Conservation (phyloP, 352 stramenopile genomes). For the Peronosclerospora sorghi region DNA sequence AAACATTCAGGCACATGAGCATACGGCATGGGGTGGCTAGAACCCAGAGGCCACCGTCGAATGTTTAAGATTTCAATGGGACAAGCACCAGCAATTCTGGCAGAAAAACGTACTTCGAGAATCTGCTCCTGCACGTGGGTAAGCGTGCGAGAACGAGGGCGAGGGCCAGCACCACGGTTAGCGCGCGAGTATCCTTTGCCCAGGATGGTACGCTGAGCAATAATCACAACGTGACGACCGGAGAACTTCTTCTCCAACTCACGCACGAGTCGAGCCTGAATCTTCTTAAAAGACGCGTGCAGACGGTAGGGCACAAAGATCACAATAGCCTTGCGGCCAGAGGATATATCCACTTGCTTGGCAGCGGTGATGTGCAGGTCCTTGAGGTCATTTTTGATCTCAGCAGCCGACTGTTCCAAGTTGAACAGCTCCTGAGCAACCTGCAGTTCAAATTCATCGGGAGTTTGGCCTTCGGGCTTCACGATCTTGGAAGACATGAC, state of each 20-base stretch:
- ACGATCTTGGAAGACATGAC: constrained; percentile 80
- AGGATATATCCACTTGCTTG: constrained; percentile 96
- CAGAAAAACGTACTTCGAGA: constrained; percentile 86
- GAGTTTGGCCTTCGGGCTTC: constrained; percentile 74
- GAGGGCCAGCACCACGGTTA: constrained; percentile 90
- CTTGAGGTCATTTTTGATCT: constrained; percentile 97
- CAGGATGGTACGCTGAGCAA: constrained; percentile 98
- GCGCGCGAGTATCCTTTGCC: constrained; percentile 93
- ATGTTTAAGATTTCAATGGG: constrained; percentile 23
- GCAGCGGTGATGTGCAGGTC: constrained; percentile 98
- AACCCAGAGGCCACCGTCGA: constrained; percentile 84
- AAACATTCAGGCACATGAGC: constrained; percentile 36
- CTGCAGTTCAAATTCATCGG: constrained; percentile 85
- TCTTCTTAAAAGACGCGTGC: constrained; percentile 97
- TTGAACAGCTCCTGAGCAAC: constrained; percentile 82
- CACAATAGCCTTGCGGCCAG: constrained; percentile 95
- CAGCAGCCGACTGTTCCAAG: constrained; percentile 88
- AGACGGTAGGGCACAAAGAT: constrained; percentile 98
- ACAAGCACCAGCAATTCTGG: constrained; percentile 3
- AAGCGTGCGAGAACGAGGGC: constrained; percentile 95
- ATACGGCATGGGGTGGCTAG: constrained; percentile 84
- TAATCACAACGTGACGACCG: constrained; percentile 97
- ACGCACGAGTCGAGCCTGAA: constrained; percentile 95
- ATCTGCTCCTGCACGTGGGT: constrained; percentile 98
- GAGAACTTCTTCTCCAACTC: constrained; percentile 99